Evolutionary conservation across 2,329 filamentous ascomycete genomes (phyloP), one percentile per base, ranked within the genome.

Genomic region (Paecilomyces formosus): DNA sequence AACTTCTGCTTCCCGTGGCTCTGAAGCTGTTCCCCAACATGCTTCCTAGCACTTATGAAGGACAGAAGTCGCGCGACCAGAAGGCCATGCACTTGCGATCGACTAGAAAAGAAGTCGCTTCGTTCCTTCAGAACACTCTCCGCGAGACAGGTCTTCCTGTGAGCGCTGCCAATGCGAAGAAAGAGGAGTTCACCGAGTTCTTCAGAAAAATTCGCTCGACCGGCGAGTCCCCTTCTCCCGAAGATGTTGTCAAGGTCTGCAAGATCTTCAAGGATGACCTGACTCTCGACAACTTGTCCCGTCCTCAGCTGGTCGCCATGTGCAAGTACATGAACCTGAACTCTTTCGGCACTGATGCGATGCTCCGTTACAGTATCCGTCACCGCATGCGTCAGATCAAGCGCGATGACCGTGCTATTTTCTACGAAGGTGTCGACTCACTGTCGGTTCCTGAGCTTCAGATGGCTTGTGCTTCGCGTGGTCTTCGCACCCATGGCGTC

Each of bases 341-440:
- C 79, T 93, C 92, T 0, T 97, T 97, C 68, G 94, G 94, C 64
- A 97, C 94, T 22, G 94, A 99, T 76, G 90, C 92, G 75, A 96
- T 99, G 89, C 87, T 99, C 55, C 90, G 94, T 57, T 99, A 99
- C 78, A 92, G 96, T 73, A 86, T 99, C 68, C 90, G 94, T 59
- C 92, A 97, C 78, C 90, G 93, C 62, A 99, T 99, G 94, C 87
- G 93, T 68, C 94, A 99, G 78, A 97, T 97, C 82, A 99, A 99
- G 86, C 88, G 93, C 63, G 94, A 99, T 70, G 94, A 99, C 78
- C 88, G 87, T 65, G 92, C 92, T 63, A 99, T 99, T 72, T 89
- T 86, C 73, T 96, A 88, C 70, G 94, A 99, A 76, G 92, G 94
- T 33, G 88, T 99, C 30, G 92, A 96, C 61, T 92, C 88, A 57